phyloP scores from a whole-genome alignment of 2,329 filamentous ascomycete genomes.

The Albophoma yamanashiensis region DNA sequence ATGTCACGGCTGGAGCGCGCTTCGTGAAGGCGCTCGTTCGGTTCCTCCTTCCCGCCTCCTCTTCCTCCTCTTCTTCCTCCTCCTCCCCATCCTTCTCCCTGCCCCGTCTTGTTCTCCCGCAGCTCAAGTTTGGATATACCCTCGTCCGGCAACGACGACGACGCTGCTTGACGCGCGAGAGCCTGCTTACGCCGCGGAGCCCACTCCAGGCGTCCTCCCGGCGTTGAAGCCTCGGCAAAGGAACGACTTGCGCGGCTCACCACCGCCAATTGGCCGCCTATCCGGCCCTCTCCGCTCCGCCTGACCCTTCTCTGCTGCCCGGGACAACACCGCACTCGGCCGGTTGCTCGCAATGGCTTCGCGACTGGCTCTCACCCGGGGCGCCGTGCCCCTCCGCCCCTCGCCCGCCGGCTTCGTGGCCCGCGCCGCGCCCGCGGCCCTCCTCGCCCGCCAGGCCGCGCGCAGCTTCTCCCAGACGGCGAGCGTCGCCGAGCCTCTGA shows the following conservation, averaged over 20 bases:
- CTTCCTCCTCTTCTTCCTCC: background rate
- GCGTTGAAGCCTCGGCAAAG: background rate
- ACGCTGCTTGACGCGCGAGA: background rate
- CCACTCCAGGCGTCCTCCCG: too few relatives aligned
- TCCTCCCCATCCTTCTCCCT: background rate
- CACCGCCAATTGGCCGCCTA: background rate
- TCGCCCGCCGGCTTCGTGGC: constrained; percentile 5
- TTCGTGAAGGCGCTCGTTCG: background rate
- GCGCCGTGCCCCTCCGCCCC: constrained; percentile 9
- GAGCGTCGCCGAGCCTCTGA: constrained; percentile 3
- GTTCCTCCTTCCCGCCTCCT: background rate
- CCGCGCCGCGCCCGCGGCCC: background rate
- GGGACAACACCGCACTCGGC: background rate
- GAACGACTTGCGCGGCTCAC: background rate
- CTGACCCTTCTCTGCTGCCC: background rate
- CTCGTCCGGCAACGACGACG: background rate
- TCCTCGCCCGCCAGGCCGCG: background rate
- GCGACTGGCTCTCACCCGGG: constrained; percentile 13
- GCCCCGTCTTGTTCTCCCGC: background rate
- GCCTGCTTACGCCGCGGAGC: background rate
- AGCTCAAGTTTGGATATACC: background rate
- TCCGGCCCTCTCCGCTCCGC: background rate
- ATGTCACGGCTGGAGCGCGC: background rate
- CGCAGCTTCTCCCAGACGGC: constrained; percentile 9
- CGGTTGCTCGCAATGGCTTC: constrained; percentile 13